Evolutionary conservation across 2,329 filamentous ascomycete genomes (phyloP).

Genomic region (Coniochaeta sp.): DNA sequence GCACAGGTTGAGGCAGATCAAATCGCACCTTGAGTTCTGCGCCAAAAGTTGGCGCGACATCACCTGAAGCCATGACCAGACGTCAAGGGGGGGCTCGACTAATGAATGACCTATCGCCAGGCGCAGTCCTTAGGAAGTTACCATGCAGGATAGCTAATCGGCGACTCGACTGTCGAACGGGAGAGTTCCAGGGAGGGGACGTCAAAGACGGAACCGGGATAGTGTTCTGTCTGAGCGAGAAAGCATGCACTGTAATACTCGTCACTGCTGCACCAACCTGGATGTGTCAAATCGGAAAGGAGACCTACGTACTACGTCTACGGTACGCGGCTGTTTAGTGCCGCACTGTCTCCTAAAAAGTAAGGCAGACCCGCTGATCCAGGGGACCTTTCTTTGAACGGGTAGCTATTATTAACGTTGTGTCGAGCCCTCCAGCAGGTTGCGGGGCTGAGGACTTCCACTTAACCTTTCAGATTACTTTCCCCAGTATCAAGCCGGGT

Average conservation of each 20-base stretch:
- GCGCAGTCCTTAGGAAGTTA: slow-evolving; percentile 2
- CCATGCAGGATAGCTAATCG: slow-evolving; percentile 10
- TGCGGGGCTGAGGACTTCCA: too few relatives aligned
- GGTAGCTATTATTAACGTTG: background rate
- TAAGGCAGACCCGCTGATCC: background rate
- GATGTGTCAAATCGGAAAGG: too few relatives aligned
- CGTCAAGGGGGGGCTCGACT: slow-evolving; percentile 7
- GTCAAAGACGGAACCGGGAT: too few relatives aligned
- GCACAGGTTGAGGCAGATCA: background rate
- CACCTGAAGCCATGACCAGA: slow-evolving; percentile 69
- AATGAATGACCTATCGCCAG: background rate
- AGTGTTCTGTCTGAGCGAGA: background rate
- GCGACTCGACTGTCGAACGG: background rate
- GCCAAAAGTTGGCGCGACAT: slow-evolving; percentile 80
- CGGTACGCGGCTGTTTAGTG: background rate
- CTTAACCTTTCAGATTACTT: too few relatives aligned
- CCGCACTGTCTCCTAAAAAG: background rate
- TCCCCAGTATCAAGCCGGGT: too few relatives aligned
- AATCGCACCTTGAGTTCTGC: slow-evolving; percentile 77
- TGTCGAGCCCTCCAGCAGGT: too few relatives aligned
- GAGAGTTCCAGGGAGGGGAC: background rate
- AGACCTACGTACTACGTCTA: too few relatives aligned
- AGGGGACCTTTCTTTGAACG: background rate
- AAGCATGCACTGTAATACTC: background rate
- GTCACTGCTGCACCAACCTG: too few relatives aligned